Evolutionary conservation across 306 rosid species (phyloP), one percentile per base, ranked within the genome.

Genomic region (Trichosanthes cucumerina): DNA sequence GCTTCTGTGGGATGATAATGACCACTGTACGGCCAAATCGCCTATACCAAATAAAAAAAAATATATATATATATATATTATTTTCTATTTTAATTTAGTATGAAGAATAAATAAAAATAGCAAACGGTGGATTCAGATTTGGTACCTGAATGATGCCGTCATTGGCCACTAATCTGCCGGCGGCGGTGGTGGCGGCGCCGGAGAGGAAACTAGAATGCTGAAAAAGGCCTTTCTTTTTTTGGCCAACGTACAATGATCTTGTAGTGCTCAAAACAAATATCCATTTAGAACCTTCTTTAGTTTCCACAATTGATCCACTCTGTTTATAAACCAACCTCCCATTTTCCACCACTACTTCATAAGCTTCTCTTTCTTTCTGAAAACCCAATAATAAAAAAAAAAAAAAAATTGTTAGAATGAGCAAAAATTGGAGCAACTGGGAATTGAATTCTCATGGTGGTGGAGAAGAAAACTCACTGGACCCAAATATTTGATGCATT

Each of bases 1-100:
- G 88, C 98, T 79, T 93, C 96, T 38, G 97, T 93, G 62, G 98
- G 98, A 81, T 78, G 98, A 84, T 93, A 93, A 80, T 93, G 98
- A 60, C 98, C 98, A 80, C 97, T 93, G 73, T 93, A 93, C 1
- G 98, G 98, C 98, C 98, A 93, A 79, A 93, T 91, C 46, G 97
- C 98, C 96, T 93, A 83, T 75, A 82, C 81, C 16, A 49, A 2
- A n/a, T n/a, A n/a, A 8, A 28, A 23, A 5, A 23, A 15, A 14
- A 11, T 3, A 7, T 6, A 23, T 13, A 28, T n/a, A 74, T 1
- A 15, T 50, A n/a, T n/a, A n/a, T 1, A 7, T 9, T 0, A 50
- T 12, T 66, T 65, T 36, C 49, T 23, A 64, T 26, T 50, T 50
- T 5, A 5, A 54, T 50, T 50, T 16, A 57, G 31, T 56, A 57